These are phyloP conservation scores for Alternaria brassicae DNA, from an alignment of 2,329 filamentous ascomycete genomes.

Conservation along the genomic window DNA sequence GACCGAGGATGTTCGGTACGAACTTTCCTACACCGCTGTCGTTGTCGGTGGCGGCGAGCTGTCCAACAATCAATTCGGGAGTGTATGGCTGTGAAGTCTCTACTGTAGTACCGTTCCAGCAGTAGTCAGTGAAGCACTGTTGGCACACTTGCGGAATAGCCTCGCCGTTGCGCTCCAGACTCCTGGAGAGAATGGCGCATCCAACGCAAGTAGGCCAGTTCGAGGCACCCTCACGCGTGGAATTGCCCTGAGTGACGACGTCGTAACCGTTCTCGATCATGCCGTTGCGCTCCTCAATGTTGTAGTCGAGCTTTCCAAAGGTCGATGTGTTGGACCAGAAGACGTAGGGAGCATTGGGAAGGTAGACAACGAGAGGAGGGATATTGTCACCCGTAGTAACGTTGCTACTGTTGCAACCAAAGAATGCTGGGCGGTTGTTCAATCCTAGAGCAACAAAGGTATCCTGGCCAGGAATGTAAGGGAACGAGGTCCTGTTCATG, in stretches of 20 bases:
- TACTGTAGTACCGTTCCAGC: conserved; percentile 84
- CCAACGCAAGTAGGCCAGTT: conserved; percentile 85
- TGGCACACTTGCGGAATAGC: conserved; percentile 73
- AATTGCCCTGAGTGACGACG: conserved; percentile 82
- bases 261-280: conserved; percentile 90
- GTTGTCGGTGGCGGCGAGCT: conserved; percentile 23
- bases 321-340: conserved; percentile 81
- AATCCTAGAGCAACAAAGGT: conserved; percentile 80
- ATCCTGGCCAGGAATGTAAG: conserved; percentile 73
- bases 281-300: conserved; percentile 70
- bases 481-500: conserved; percentile 76
- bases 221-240: conserved; percentile 65
- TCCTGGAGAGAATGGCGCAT: conserved; percentile 83
- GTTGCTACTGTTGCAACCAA: conserved; percentile 76
- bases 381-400: conserved; percentile 57
- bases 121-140: conserved; percentile 81
- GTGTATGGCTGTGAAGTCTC: conserved; percentile 36
- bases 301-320: conserved; percentile 68
- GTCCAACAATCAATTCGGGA: conserved; percentile 31
- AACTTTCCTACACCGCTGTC: conserved; percentile 34
- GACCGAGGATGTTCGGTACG: conserved; percentile 30
- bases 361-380: conserved; percentile 80
- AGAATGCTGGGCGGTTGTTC: conserved; percentile 78
- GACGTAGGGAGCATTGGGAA: conserved; percentile 85
- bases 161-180: conserved; percentile 73